Evolutionary conservation across 306 rosid species (phyloP), one percentile per base, ranked within the genome.

Genomic region (Lagenaria siceraria): DNA sequence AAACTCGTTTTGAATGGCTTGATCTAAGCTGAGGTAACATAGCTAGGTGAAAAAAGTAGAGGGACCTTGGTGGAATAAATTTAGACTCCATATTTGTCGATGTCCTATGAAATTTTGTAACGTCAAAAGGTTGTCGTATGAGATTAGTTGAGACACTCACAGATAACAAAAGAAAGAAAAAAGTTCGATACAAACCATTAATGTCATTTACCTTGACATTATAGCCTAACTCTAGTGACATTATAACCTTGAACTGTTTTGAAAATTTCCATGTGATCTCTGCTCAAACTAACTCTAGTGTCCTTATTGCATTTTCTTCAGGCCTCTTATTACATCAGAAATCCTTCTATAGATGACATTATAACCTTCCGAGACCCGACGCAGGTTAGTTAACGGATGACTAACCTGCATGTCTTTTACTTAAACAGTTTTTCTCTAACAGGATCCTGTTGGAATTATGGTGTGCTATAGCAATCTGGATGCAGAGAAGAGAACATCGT

Each of bases 351-450:
- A 69, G 78, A 80, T 46, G 97, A 92, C 43, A 85, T 94, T 72
- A 85, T 94, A 64, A 89, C 91, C 79, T 94, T 94, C 83, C 78
- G 55, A 77, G 90, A 89, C 85, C 97, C 96, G 81, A 89, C 93
- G 17, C 82, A 90, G 95, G 98, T 94, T 79, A 77, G 85, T 81
- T 78, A 40, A 59, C 42, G n/a, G 62, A 71, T 33, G 76, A 56
- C 65, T 75, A 40, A 69, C 79, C 65, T 69, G 73, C 82, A 78
- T 75, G 49, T 51, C 54, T 29, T 29, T 63, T 54, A 49, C 31
- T 51, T 80, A 0, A 60, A 63, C 33, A 31, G 62, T 54, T 74
- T 64, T 70, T 77, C 38, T 11, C 40, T 68, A 59, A 66, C 75
- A 38, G 80, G 60, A 24, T 78, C 61, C 77, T 38, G 13, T 83